Evolutionary conservation across 164 flowering plant genomes (phyloP).

Genomic region (Vitis rupestris): DNA sequence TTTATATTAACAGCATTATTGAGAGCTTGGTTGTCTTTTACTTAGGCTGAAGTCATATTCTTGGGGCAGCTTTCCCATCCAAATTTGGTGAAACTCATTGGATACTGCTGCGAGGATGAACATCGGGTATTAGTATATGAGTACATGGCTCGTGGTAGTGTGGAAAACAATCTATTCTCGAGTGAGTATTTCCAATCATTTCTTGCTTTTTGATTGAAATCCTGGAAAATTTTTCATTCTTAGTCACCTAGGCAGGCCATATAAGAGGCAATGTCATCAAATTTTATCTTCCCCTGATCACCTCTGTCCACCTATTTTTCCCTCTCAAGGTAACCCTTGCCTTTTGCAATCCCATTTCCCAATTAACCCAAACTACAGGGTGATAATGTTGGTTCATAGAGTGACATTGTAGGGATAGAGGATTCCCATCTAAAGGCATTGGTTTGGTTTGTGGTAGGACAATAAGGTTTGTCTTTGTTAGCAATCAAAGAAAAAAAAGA

Average conservation of each 20-base stretch:
- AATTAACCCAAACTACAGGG: neutral
- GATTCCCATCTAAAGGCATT: neutral
- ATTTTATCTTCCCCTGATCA: no score
- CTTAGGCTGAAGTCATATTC: slow-evolving; percentile 90
- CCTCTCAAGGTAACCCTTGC: neutral
- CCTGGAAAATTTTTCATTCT: no score
- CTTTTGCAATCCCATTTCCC: neutral
- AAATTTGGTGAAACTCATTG: slow-evolving; percentile 83
- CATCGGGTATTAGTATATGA: slow-evolving; percentile 88
- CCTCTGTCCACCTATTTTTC: no score
- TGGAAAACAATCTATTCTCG: slow-evolving; percentile 83
- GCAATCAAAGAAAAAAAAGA: neutral
- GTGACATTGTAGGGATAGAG: neutral
- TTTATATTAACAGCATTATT: neutral
- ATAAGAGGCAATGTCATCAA: no score
- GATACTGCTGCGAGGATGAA: slow-evolving; percentile 92
- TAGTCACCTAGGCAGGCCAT: no score
- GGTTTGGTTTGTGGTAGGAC: neutral
- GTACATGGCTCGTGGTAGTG: slow-evolving; percentile 88
- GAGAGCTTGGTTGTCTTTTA: neutral
- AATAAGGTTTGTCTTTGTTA: neutral
- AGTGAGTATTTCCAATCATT: slow-evolving; percentile 41
- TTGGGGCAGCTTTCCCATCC: slow-evolving; percentile 98
- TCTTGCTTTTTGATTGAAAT: neutral
- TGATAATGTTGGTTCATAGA: neutral